Base-by-base conservation (phyloP, 148 eudicot species). In the Vaccinium vitisidaea region DNA sequence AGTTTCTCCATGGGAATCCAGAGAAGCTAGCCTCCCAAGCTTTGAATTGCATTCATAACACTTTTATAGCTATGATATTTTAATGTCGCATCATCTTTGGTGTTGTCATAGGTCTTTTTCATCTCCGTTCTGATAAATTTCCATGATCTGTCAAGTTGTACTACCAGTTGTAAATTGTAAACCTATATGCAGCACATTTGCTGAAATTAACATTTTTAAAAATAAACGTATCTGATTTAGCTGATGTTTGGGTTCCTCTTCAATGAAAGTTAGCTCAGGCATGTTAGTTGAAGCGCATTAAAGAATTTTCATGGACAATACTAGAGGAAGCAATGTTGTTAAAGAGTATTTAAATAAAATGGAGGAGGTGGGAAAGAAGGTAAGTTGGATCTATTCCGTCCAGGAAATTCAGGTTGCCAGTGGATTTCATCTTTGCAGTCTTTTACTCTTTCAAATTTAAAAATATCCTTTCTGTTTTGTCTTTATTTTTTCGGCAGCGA, bases 301-400 rank as follows among this genome's bases (percentile, higher is more conserved):
- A 82, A 93, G 98, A 86, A 93, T 97, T 55, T 92, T 97, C 84
- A 81, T 97, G 92, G 93, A 97, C 85, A 92, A 95, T 88, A 93
- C 94, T 32, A 88, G 89, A 84, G 94, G 95, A 73, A 87, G 91
- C 80, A 93, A 90, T 93, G 92, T 92, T 83, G 92, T 94, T 43
- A 89, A 90, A 87, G 95, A 97, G 73, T 97, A 95, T 88, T 87
- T 97, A 83, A 90, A 89, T 58, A 97, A 92, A 89, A 94, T 97
- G 98, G 99, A 95, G 91, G 94, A 92, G 84, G 99, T 97, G 70
- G 99, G 99, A 43, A 97, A 95, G 92, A 94, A 95, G 99, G 99
- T 97, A 91, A 88, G 50, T 75, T 56, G 59, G 52, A 85, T 5
- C 83, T 83, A 8, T 50, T 69, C 30, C 19, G 50, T 48, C 25